A percentile compares a stretch with the other conserved stretches of the same genome.
Evolutionary conservation across 2,329 filamentous ascomycete species (phyloP).

Genomic region (Thielaviopsis cerberus): DNA sequence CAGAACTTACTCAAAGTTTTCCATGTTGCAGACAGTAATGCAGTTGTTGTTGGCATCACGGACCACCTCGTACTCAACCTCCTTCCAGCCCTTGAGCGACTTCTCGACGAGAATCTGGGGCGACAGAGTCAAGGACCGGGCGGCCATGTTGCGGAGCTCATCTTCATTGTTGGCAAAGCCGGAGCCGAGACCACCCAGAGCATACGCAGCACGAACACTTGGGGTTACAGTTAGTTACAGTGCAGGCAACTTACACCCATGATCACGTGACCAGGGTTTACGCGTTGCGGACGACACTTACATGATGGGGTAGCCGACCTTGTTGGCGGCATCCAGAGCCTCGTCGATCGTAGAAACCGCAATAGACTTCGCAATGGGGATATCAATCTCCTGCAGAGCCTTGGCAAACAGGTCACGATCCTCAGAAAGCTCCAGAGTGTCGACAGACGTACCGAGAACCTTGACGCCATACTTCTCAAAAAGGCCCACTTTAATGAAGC

Average conservation of each 20-base stretch:
- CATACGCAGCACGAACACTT: slow-evolving; percentile 76
- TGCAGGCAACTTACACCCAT: slow-evolving; percentile 2
- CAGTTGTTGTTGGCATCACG: slow-evolving; percentile 96
- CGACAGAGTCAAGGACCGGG: slow-evolving; percentile 77
- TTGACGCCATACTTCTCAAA: slow-evolving; percentile 92
- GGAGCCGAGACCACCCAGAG: slow-evolving; percentile 84
- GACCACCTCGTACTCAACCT: slow-evolving; percentile 96
- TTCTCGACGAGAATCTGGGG: slow-evolving; percentile 97
- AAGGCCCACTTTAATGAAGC: slow-evolving; percentile 41
- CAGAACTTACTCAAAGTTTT: slow-evolving; percentile 12
- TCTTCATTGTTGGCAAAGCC: slow-evolving; percentile 89
- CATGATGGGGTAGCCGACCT: slow-evolving; percentile 91
- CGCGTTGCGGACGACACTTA: slow-evolving; percentile 4
- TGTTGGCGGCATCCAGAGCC: slow-evolving; percentile 68
- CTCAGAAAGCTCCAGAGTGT: slow-evolving; percentile 70
- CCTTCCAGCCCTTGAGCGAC: slow-evolving; percentile 98
- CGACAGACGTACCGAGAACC: slow-evolving; percentile 85
- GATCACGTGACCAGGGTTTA: slow-evolving; percentile 1
- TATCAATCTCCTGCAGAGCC: slow-evolving; percentile 90
- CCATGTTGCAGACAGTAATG: slow-evolving; percentile 71
- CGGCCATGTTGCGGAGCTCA: slow-evolving; percentile 83
- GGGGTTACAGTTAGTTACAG: neutral
- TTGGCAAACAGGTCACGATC: slow-evolving; percentile 92
- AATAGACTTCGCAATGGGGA: slow-evolving; percentile 90
- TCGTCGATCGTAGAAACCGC: slow-evolving; percentile 84